Evolutionary conservation across 805 yeast genomes (phyloP), one percentile per base, ranked within the genome.

Genomic region (Grigorovia jiainica): DNA sequence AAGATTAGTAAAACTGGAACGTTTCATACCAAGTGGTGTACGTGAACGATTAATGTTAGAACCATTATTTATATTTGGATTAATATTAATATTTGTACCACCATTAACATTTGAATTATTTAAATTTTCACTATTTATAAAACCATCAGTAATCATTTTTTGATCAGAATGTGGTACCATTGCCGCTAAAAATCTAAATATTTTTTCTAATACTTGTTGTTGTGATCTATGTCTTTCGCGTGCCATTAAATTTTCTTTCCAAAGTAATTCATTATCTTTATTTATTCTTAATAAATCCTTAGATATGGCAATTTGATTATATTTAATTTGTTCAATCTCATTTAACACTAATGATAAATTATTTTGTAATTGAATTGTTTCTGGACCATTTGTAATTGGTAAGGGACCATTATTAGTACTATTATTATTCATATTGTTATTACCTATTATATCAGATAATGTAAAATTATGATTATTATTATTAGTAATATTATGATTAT

Each of bases 221-320:
- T 92, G 97, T 27, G 79, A 72, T 52, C 82, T 77, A 60, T 89
- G 85, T 48, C 89, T 75, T 58, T 90, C 97, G 41, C 97, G 71
- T 5, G 90, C 81, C 44, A 79, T 65, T 57, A 73, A 79, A 54
- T 87, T 82, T 57, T 92, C 97, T 46, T 82, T 80, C 98, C 98
- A 92, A 36, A 92, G 64, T 53, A 86, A 62, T 58, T 86, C 90
- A 64, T 90, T 92, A 57, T 92, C 97, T 46, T 80, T 80, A 44
- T 87, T 73, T 31, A 92, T 78, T 44, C 97, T 71, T 51, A 82
- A 68, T 47, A 92, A 67, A 57, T 92, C 97, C 51, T 87, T 92
- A 4, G 87, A 75, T 16, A 92, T 85, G 16, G 84, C 75, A 47
- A 76, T 55, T 61, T 92, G 98, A 54, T 85, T 84, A 52, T 73